Evolutionary conservation across 768 basidiomycete species (phyloP).

Genomic region (Naganishia kalamii): DNA sequence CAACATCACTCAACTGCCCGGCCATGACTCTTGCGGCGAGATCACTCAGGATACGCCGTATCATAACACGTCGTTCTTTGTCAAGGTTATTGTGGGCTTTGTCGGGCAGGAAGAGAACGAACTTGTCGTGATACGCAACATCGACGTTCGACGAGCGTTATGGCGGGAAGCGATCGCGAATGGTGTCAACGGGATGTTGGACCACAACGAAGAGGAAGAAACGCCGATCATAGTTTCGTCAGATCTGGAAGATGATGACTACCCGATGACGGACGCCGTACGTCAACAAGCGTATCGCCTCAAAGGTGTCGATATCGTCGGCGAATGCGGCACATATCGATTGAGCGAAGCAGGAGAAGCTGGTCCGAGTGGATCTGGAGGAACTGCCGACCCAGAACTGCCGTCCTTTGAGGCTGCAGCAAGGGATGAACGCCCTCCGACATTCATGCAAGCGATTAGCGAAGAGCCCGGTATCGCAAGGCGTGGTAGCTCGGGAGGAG

Average conservation of each 20-base stretch:
- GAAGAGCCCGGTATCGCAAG: constrained; percentile 34
- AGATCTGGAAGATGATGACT: background rate
- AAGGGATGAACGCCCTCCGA: constrained; percentile 8
- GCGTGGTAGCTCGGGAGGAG: background rate
- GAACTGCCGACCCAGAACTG: constrained; percentile 28
- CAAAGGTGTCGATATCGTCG: constrained; percentile 43
- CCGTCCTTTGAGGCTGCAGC: constrained; percentile 36
- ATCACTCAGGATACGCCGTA: constrained; percentile 76
- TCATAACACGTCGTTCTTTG: constrained; percentile 71
- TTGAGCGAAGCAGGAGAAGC: background rate
- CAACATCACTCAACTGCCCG: constrained; percentile 49
- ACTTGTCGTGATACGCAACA: background rate
- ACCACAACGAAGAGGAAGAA: background rate
- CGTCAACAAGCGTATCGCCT: constrained; percentile 37
- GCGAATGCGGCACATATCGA: constrained; percentile 35
- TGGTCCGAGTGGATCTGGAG: background rate
- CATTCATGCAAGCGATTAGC: constrained; percentile 24
- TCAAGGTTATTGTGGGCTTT: constrained; percentile 59
- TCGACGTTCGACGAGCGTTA: background rate
- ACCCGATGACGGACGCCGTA: constrained; percentile 29
- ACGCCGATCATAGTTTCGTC: background rate
- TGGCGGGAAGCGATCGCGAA: background rate
- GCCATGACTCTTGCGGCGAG: constrained; percentile 56
- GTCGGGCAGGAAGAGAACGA: background rate
- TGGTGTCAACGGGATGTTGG: background rate